Base-by-base conservation (phyloP, 768 basidiomycete genomes). In the Mycena alexandri region DNA sequence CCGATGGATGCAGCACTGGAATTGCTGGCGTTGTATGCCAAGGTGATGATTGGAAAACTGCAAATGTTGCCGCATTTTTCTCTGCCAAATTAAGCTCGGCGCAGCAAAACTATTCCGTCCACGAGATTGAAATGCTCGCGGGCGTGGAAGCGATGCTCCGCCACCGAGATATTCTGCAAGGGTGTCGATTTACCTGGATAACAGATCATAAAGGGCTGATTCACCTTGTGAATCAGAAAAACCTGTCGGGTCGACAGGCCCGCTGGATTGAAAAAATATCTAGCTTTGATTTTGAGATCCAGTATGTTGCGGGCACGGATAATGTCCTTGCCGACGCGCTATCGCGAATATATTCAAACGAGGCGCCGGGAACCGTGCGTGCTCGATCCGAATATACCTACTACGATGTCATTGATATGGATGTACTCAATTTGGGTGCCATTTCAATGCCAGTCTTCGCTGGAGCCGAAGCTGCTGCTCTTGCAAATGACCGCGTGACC, bases 1-100 rank as follows among this genome's bases (percentile, higher is more conserved):
- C 57, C n/a, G 44, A 59, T 19, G 57, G 57, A 22, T 59, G 57
- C 57, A 59, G 46, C 44, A 47, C 57, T 47, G 57, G 57, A 14
- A n/a, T n/a, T n/a, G n/a, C n/a, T n/a, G n/a, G n/a, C n/a, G n/a
- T n/a, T n/a, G n/a, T n/a, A n/a, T n/a, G 44, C 33, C 57, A 59
- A 36, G 57, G 57, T 21, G 44, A 59, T 21, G 44, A 59, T 12
- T 47, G 57, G 57, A 59, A 36, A 36, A 59, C 43, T 10, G 57
- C 57, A 6, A 59, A 59, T 10, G 44, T 47, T n/a, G 56, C 56
- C 1, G 43, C 56, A 11, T 57, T 57, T 11, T 46, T 57, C 22
- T 44, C 56, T 6, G 56, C 56, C 11, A 57, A 57, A 34, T 46
- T 57, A 43, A 57, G 25, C 43, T 57, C 56, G 9, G 56, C 56